Base-by-base conservation (phyloP, 1,139 yeast genomes). In the Geotrichum bryndzae region DNA sequence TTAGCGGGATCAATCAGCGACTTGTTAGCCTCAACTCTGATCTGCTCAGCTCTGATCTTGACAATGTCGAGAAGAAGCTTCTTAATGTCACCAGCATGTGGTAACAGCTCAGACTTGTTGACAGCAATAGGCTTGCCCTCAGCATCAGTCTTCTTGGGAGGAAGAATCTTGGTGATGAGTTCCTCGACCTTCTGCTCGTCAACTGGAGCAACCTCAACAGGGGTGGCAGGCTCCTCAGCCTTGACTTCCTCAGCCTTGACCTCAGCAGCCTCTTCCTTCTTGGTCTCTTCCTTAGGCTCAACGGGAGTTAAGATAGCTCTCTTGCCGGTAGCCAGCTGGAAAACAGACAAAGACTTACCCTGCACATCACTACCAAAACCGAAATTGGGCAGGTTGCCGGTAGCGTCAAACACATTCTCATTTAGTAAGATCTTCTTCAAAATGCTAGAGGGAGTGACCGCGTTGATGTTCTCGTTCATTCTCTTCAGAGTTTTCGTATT, bases 21-120 rank as follows among this genome's bases (percentile, higher is more conserved):
- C 60, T 61, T 64, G 52, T 59, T 64, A 64, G 69, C 76, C 53
- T 73, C 69, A 53, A 75, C 71, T 67, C 87, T 81, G 60, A 85
- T 74, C 63, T 76, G 74, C 65, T 84, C 87, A 68, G 79, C 76
- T 60, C 81, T 81, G 57, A 77, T 72, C 66, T 83, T 78, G 62
- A 82, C 81, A 56, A 86, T 72, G 70, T 84, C 88, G 31, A 80
- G 78, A 58, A 86, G 76, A 38, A 83, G 75, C 68, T 84, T 83
- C 73, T 83, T 83, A 55, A 84, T 80, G 54, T 79, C 80, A 56
- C 60, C 35, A 18, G 59, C 57, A 38, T 56, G 54, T 27, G 54
- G 53, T 38, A 65, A 63, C 29, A 54, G 59, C 29, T 62, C 63
- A n/a, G 72, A 65, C 61, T 67, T 67, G 60, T 68, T 65, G 7